Percentiles rank a stretch among this genome's conserved stretches.
These are phyloP conservation scores for Fusarium hostae DNA, from an alignment of 2,329 filamentous ascomycete genomes.

Conservation along the genomic window DNA sequence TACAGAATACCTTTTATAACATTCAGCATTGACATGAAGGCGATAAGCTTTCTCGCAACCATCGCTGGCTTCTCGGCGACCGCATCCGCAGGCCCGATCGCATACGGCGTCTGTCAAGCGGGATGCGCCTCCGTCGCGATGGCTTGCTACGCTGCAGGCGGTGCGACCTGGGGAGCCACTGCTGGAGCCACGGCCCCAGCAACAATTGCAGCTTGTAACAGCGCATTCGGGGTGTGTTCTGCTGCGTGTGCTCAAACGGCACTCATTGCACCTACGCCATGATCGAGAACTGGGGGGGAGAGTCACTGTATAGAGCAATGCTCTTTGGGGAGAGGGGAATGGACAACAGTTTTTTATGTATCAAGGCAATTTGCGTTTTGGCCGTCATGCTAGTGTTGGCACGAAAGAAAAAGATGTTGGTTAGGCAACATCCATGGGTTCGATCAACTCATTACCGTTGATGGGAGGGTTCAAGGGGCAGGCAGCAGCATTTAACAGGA, in stretches of 20 bases:
- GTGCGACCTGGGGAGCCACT: constrained; percentile 5
- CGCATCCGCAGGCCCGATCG: background rate
- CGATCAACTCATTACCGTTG: background rate
- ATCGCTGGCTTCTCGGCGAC: background rate
- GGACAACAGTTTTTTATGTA: accelerated
- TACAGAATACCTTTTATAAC: no score
- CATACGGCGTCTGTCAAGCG: background rate
- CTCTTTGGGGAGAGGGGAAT: accelerated
- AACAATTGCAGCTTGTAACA: background rate
- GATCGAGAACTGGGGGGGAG: background rate
- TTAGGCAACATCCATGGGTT: no score
- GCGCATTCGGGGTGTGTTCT: constrained; percentile 9
- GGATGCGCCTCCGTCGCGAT: background rate
- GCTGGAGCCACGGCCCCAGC: background rate
- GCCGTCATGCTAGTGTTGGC: background rate
- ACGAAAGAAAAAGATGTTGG: no score
- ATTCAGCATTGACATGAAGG: no score
- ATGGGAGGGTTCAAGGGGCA: background rate
- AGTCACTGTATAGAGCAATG: no score
- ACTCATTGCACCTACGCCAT: background rate
- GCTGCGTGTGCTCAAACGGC: background rate
- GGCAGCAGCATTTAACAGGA: background rate
- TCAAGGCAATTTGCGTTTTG: no score
- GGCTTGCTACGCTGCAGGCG: constrained; percentile 4
- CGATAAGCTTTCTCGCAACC: no score